Conservation (phyloP, 306 rosid species). For the Vicia faba region DNA sequence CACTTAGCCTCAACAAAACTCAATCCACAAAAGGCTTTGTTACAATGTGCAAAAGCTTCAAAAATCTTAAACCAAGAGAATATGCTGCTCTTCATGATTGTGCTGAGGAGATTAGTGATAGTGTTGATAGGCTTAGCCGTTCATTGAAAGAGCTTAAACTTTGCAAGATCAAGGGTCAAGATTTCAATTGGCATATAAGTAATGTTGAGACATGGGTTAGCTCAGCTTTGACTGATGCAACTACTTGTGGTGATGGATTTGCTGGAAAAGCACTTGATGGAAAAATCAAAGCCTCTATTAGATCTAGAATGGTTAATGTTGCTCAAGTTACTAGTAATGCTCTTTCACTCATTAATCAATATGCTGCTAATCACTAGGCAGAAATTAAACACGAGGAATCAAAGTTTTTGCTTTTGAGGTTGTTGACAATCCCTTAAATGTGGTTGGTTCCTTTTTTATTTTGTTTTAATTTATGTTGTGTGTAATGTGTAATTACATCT, state of each 20-base stretch:
- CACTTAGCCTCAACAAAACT: conserved; percentile 39
- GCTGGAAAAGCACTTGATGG: conserved; percentile 42
- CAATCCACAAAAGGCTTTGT: conserved; percentile 39
- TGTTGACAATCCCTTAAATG: background rate
- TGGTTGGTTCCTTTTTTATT: background rate
- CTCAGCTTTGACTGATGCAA: conserved; percentile 45
- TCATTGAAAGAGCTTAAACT: conserved; percentile 47
- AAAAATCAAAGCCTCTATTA: conserved; percentile 33
- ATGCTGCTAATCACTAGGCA: conserved; percentile 39
- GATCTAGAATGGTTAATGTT: conserved; percentile 41
- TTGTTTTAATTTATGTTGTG: background rate
- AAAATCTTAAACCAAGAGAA: conserved; percentile 36
- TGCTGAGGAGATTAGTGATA: conserved; percentile 42
- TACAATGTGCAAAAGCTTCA: conserved; percentile 33
- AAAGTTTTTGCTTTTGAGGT: background rate
- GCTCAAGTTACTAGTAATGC: conserved; percentile 58
- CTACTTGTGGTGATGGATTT: conserved; percentile 50
- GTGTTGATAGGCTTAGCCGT: conserved; percentile 40
- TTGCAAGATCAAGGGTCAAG: conserved; percentile 34
- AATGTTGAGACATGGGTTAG: conserved; percentile 59
- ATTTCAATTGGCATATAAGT: conserved; percentile 52
- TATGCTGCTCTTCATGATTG: conserved; percentile 44
- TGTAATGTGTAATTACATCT: conserved; percentile 14
- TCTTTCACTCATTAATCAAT: conserved; percentile 45
- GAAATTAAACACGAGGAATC: background rate